Base-by-base conservation (phyloP, 495 filamentous ascomycete species). In the Neurospora africana region DNA sequence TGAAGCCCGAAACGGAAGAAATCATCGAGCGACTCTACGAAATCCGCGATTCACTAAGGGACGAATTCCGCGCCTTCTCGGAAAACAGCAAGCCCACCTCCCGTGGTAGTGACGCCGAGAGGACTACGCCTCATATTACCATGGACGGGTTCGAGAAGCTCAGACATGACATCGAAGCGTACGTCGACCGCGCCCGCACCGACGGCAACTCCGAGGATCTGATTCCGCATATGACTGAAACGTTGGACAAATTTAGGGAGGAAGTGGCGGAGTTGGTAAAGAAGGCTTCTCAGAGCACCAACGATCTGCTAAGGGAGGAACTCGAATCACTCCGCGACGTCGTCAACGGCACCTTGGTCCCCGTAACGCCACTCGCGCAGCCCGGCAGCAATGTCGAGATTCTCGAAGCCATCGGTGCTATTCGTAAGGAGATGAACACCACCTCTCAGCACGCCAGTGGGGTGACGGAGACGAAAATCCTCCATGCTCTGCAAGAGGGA, bases 141-240 rank as follows among this genome's bases (percentile, higher is more conserved):
- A 94, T 92, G 77, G 93, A 96, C 78, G 92, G 92, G 4, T 86
- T 97, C 43, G 92, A 94, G 74, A 87, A 87, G 68, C 86, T 98
- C 5, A 88, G 91, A n/a, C 84, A 85, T 30, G 90, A 95, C 68
- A 92, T 97, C 70, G 92, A 95, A 80, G 82, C 80, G n/a, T 95
- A 94, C 72, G 90, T 93, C 30, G 89, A 91, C 70, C 86, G 86
- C 30, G 88, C 89, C 21, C 84, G 87, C 36, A 65, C 7, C 53
- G 53, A 65, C 53, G 91, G 91, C 75, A 85, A 87, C 7, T 93
- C 93, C 72, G 89, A 93, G 73, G 91, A 95, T 74, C 90, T 95
- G 69, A 87, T 94, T 76, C 88, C 90, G 13, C 91, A 88, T 19
- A 87, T 97, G 67, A 88, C 89, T 71, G 84, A 85, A 73, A 91